These are phyloP conservation scores for Suillus clintonianus DNA, from an alignment of 768 basidiomycete species.

Conservation along the genomic window DNA sequence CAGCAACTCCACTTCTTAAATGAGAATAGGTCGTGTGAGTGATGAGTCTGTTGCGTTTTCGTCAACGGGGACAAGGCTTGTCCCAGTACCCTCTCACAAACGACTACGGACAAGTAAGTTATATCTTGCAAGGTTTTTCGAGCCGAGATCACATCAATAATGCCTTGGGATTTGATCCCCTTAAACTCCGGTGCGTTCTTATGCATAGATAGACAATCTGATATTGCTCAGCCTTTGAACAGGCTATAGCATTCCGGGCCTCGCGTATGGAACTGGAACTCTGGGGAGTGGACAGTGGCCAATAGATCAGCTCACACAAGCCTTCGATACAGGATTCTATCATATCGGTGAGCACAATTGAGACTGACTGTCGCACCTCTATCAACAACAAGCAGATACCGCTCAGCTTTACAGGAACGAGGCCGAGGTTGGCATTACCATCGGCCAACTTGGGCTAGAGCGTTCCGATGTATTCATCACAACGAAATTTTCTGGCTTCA, in stretches of 20 bases:
- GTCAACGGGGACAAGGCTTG: not conserved
- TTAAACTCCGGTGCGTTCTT: constrained; percentile 56
- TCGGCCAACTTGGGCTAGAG: constrained; percentile 53
- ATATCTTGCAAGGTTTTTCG: not conserved
- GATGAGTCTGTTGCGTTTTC: not conserved
- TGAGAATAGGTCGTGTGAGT: not conserved
- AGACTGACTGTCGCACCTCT: not conserved
- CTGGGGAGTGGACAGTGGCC: constrained; percentile 56
- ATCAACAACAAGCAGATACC: constrained; percentile 43
- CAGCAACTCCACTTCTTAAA: too few relatives aligned
- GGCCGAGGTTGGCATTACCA: constrained; percentile 40
- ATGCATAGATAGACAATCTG: not conserved
- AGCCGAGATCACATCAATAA: constrained; percentile 18
- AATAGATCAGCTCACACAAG: constrained; percentile 60
- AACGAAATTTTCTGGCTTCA: constrained; percentile 59
- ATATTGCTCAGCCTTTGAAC: not conserved
- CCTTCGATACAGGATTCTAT: constrained; percentile 59
- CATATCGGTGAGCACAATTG: constrained; percentile 52
- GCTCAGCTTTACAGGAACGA: constrained; percentile 64
- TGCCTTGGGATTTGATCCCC: constrained; percentile 62
- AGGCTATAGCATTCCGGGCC: constrained; percentile 48
- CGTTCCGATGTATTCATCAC: constrained; percentile 63
- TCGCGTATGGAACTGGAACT: constrained; percentile 69
- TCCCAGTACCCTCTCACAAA: not conserved
- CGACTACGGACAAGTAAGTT: not conserved